Conservation (phyloP, 495 filamentous ascomycete species). For the Evernia prunastri region DNA sequence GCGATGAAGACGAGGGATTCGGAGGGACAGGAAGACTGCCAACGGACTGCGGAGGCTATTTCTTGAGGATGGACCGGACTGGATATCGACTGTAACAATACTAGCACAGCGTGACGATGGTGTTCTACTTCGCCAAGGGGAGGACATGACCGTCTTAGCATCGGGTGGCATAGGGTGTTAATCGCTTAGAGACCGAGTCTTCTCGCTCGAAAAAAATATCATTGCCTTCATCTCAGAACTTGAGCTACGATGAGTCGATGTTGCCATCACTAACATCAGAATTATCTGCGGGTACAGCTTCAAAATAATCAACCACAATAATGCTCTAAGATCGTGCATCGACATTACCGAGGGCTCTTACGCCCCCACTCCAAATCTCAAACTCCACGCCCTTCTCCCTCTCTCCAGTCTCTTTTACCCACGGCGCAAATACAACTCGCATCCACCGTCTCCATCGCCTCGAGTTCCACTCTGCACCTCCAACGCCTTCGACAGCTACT, state of each 20-base stretch:
- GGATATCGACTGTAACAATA: slow-evolving; percentile 17
- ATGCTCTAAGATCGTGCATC: background rate
- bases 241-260: background rate
- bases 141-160: background rate
- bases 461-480: slow-evolving; percentile 20
- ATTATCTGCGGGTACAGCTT: background rate
- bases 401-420: slow-evolving; percentile 40
- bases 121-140: background rate
- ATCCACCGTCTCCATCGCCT: slow-evolving; percentile 48
- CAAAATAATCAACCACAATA: background rate
- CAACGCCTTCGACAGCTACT: slow-evolving; percentile 15
- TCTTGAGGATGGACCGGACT: background rate
- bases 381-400: slow-evolving; percentile 35
- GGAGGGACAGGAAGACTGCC: background rate
- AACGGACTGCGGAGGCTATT: background rate
- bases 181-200: background rate
- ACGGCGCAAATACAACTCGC: slow-evolving; percentile 75
- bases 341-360: slow-evolving; percentile 24
- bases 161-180: background rate
- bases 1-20: background rate
- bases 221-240: background rate
- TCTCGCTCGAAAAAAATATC: background rate
- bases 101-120: slow-evolving; percentile 3
- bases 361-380: slow-evolving; percentile 47
- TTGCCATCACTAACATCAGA: background rate